These are phyloP conservation scores for Vaccinium corymbosum DNA, from an alignment of 148 eudicot genomes.

Conservation along the genomic window DNA sequence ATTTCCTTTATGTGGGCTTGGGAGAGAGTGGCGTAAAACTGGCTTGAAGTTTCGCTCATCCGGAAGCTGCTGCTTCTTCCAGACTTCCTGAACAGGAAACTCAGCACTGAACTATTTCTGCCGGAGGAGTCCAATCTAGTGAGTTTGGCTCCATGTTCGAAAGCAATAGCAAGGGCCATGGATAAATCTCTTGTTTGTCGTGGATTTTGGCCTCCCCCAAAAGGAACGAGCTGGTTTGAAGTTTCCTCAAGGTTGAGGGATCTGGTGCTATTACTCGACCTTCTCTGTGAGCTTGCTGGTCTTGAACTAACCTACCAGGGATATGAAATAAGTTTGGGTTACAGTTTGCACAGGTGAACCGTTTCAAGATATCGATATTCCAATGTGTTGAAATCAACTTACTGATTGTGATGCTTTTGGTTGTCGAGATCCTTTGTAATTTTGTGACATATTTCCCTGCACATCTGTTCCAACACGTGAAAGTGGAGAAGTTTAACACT, in stretches of 20 bases:
- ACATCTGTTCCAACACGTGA: conserved; percentile 37
- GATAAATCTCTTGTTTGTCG: conserved; percentile 51
- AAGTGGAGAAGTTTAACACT: background rate
- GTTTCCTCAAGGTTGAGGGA: conserved; percentile 31
- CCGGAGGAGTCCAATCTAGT: conserved; percentile 42
- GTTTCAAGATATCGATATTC: background rate
- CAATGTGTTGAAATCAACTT: conserved; percentile 23
- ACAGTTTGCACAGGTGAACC: background rate
- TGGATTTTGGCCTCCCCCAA: conserved; percentile 34
- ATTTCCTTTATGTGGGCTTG: conserved; percentile 66
- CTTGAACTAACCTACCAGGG: conserved; percentile 36
- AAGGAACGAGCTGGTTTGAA: conserved; percentile 60
- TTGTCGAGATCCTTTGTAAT: conserved; percentile 46
- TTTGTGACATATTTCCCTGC: conserved; percentile 34
- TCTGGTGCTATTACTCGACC: conserved; percentile 31
- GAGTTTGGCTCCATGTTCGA: conserved; percentile 48
- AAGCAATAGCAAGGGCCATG: conserved; percentile 60
- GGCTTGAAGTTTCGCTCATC: conserved; percentile 36
- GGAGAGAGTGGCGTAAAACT: conserved; percentile 42
- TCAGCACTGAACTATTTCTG: conserved; percentile 41
- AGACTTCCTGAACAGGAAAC: conserved; percentile 47
- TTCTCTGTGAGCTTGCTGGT: conserved; percentile 35
- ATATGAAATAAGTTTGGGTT: background rate
- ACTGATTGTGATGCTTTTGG: conserved; percentile 47
- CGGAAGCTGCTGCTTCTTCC: conserved; percentile 25